A percentile compares a stretch with the other conserved stretches of the same genome.
These are phyloP conservation scores for Cardamine resedifolia DNA, from an alignment of 345 rosid species.

Conservation along the genomic window DNA sequence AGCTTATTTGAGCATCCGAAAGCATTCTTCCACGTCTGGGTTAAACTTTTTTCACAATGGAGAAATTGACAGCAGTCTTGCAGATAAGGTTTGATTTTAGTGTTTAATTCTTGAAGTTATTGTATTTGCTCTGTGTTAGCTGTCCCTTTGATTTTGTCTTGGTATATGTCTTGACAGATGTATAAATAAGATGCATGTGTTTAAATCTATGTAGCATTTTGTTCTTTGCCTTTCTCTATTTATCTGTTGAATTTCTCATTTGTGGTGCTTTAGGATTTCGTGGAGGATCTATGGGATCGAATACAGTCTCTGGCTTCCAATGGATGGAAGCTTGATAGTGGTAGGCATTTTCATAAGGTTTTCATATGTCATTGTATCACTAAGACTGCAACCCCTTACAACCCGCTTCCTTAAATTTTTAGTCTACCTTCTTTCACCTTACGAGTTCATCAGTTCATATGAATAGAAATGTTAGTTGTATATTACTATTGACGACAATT, in stretches of 20 bases:
- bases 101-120: not conserved
- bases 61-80: conserved; percentile 45
- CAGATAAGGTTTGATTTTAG: conserved; percentile 58
- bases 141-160: conserved; percentile 3
- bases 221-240: conserved; percentile 1
- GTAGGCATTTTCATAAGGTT: conserved; percentile 39
- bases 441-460: not conserved
- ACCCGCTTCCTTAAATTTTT: not conserved
- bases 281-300: conserved; percentile 91
- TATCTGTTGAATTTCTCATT: conserved; percentile 14
- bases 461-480: conserved; percentile 1
- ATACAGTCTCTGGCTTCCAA: conserved; percentile 65
- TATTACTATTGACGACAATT: conserved; percentile 4
- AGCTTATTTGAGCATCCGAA: conserved; percentile 94
- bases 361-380: conserved; percentile 1
- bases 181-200: conserved; percentile 6
- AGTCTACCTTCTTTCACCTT: conserved; percentile 2
- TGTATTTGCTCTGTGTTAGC: conserved; percentile 7
- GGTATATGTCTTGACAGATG: conserved; percentile 4
- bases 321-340: conserved; percentile 97
- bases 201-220: not conserved
- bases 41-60: conserved; percentile 68
- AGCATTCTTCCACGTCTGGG: conserved; percentile 62
- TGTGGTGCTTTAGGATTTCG: conserved; percentile 65
- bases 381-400: conserved; percentile 6